Evolutionary conservation across 768 basidiomycete species (phyloP).

Genomic region (Mycena vitilis): DNA sequence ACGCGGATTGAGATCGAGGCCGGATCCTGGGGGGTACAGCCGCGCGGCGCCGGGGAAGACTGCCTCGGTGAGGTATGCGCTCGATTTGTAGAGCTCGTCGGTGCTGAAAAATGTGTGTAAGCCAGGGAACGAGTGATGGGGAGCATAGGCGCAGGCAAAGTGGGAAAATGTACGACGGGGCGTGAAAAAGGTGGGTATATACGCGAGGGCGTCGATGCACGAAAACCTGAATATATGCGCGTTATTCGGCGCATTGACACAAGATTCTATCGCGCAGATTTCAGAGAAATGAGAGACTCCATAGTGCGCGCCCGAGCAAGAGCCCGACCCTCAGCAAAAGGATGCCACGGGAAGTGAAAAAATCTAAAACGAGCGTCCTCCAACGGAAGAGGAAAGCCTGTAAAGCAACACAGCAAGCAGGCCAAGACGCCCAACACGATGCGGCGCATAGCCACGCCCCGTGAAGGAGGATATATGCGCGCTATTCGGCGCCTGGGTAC

Average conservation of each 20-base stretch:
- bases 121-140: background rate
- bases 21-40: slow-evolving; percentile 12
- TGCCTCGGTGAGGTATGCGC: slow-evolving; percentile 80
- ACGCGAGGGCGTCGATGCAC: background rate
- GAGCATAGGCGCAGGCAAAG: background rate
- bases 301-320: too few species aligned
- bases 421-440: too few species aligned
- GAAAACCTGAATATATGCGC: background rate
- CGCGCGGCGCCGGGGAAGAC: slow-evolving; percentile 50
- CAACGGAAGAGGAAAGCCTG: too few species aligned
- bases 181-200: background rate
- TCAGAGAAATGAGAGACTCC: too few species aligned
- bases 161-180: background rate
- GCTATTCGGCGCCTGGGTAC: too few species aligned
- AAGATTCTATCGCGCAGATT: too few species aligned
- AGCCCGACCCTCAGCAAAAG: too few species aligned
- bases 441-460: too few species aligned
- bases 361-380: too few species aligned
- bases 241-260: background rate
- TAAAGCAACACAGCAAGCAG: too few species aligned
- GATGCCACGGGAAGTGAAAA: too few species aligned
- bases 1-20: background rate
- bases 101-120: slow-evolving; percentile 53
- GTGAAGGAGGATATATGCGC: too few species aligned
- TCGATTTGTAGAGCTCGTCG: slow-evolving; percentile 82